A percentile compares a stretch with the other conserved stretches of the same genome.
These are phyloP conservation scores for Tylopilus sp. DNA, from an alignment of 768 basidiomycete genomes.

Conservation along the genomic window DNA sequence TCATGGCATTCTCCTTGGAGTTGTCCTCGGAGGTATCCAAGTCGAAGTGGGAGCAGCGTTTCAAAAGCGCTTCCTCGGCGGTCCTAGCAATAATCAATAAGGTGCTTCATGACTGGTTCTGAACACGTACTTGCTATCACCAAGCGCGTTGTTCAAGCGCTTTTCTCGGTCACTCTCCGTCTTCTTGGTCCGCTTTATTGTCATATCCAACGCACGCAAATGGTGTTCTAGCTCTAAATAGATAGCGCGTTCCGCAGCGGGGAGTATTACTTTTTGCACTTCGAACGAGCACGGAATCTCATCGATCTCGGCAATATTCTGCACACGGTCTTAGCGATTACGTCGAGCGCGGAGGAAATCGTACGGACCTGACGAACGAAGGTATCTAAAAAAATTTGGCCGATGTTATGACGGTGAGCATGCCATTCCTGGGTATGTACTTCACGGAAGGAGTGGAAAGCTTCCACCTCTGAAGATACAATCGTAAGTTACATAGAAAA, in stretches of 20 bases:
- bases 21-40: constrained; percentile 56
- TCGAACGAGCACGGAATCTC: constrained; percentile 81
- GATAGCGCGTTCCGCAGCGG: constrained; percentile 91
- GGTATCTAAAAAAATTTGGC: constrained; percentile 75
- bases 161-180: constrained; percentile 79
- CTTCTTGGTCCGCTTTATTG: constrained; percentile 62
- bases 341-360: not conserved
- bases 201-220: constrained; percentile 86
- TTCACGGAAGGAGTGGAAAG: constrained; percentile 96
- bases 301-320: constrained; percentile 96
- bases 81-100: constrained; percentile 44
- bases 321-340: constrained; percentile 10
- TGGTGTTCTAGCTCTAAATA: constrained; percentile 95
- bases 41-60: constrained; percentile 94
- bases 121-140: constrained; percentile 70
- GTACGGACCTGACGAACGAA: constrained; percentile 77
- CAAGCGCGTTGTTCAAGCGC: constrained; percentile 81
- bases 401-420: constrained; percentile 76
- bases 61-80: constrained; percentile 89
- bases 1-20: constrained; percentile 71
- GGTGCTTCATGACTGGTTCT: not conserved
- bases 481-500: constrained; percentile 15
- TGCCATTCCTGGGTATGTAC: constrained; percentile 93
- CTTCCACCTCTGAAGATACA: constrained; percentile 68
- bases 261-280: constrained; percentile 64